Base-by-base conservation (phyloP, 2,329 filamentous ascomycete species). In the Monilinia aucupariae region DNA sequence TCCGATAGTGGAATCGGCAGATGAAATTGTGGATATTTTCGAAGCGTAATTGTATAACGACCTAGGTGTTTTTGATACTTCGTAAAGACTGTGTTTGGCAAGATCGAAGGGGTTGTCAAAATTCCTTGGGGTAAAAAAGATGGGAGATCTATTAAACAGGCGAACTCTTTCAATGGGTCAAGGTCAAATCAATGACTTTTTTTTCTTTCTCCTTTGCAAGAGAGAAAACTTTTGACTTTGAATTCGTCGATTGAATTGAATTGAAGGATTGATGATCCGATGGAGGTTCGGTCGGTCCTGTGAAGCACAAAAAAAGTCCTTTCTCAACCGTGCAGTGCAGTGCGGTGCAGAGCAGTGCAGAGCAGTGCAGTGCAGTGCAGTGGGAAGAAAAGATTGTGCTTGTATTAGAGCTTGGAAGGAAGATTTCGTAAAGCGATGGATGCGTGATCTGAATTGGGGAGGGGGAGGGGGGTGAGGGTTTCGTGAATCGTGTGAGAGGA, bases 231-330 rank as follows among this genome's bases (percentile, higher is more conserved):
- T 51, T 22, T 22, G n/a, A 50, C 32, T 50, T 55, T 62, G 61
- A 52, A 54, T 48, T 9, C 52, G 61, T 58, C 55, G 64, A 62
- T 67, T 65, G 62, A 60, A 58, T 53, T 59, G 70, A 73, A 70
- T 66, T 66, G 65, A 64, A 62, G 66, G 66, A 56, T 41, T 62
- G 62, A 63, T 67, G 64, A 64, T 61, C 70, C 70, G 70, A 72
- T 69, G 64, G 56, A 66, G 68, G 66, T 67, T 71, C 60, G 67
- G 69, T 71, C 67, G 65, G 65, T n/a, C 71, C 69, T 68, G 70
- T 72, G 69, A 67, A 64, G 65, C 61, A 69, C 64, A 62, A 59
- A 6, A 6, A 63, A 61, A 54, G 37, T 54, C 49, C 66, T 65
- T 68, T 64, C 34, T 37, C 9, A 9, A 10, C 34, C 34, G 8